phyloP scores from a whole-genome alignment of 208 protist genomes.

The Herpetomonas samuelpessoai region DNA sequence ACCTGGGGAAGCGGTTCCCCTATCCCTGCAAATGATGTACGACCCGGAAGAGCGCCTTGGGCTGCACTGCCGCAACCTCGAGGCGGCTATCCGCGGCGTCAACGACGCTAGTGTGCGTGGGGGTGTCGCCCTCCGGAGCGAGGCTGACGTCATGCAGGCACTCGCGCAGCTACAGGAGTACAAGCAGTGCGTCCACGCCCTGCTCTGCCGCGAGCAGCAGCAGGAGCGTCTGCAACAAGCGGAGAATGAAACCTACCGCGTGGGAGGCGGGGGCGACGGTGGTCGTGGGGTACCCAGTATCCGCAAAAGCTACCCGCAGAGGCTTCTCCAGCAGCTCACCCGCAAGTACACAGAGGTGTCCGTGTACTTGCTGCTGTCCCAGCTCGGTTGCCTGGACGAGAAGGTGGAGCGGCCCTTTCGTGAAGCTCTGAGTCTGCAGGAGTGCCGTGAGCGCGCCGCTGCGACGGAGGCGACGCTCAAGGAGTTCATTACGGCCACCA shows the following conservation, averaged over 20 bases:
- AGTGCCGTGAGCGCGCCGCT: conserved; percentile 12
- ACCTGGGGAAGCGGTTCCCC: conserved; percentile 5
- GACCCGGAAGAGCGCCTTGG: conserved; percentile 37
- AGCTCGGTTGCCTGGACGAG: conserved; percentile 17
- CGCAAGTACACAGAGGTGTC: conserved; percentile 8
- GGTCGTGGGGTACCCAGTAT: neutral
- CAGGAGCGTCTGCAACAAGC: conserved; percentile 32
- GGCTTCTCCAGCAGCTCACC: conserved; percentile 24
- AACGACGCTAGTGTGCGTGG: conserved; percentile 10
- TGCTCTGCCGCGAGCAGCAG: conserved; percentile 31
- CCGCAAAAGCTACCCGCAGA: conserved; percentile 14
- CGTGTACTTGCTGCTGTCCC: conserved; percentile 24
- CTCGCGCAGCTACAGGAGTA: conserved; percentile 50
- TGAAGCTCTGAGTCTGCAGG: conserved; percentile 36
- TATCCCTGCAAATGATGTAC: conserved; percentile 39
- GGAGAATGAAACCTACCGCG: neutral
- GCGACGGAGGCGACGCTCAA: conserved; percentile 28
- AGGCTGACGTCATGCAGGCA: conserved; percentile 49
- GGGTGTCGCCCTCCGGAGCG: conserved; percentile 25
- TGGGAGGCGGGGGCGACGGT: neutral
- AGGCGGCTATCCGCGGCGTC: conserved; percentile 18
- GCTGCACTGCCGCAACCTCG: conserved; percentile 37
- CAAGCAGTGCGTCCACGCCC: conserved; percentile 28
- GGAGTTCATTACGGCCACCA: conserved; percentile 29
- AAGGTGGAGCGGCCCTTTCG: conserved; percentile 23